phyloP scores from a whole-genome alignment of 176 grass and related monocot species.

The Carex pumila region DNA sequence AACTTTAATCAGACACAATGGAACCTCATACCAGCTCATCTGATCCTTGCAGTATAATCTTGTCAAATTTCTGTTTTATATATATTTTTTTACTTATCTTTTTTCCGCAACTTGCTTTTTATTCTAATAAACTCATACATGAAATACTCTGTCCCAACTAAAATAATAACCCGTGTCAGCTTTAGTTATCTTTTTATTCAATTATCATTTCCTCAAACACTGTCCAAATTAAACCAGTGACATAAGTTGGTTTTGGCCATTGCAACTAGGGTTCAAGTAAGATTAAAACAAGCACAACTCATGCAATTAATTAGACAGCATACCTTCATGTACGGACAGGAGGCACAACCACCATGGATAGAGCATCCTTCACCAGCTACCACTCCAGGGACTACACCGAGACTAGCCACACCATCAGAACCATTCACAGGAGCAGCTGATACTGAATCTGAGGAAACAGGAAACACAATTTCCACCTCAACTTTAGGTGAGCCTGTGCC shows the following conservation, averaged over 20 bases:
- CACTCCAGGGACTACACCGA: conserved; percentile 78
- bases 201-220: conserved; percentile 1
- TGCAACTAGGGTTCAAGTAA: background rate
- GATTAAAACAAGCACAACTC: background rate
- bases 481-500: conserved; percentile 42
- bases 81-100: background rate
- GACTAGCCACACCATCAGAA: conserved; percentile 37
- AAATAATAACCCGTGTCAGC: background rate
- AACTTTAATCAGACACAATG: conserved; percentile 3
- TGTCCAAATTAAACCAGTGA: conserved; percentile 1
- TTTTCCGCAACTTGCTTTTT: background rate
- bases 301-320: background rate
- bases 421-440: conserved; percentile 42
- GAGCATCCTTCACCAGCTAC: conserved; percentile 81
- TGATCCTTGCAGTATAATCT: background rate
- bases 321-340: conserved; percentile 99
- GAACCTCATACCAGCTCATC: background rate
- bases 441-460: conserved; percentile 87
- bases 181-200: background rate
- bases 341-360: conserved; percentile 92
- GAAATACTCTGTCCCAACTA: background rate
- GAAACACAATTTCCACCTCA: conserved; percentile 92
- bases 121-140: background rate
- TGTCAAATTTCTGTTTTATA: background rate
- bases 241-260: background rate